A percentile compares a stretch with the other conserved stretches of the same genome.
Evolutionary conservation across 345 rosid species (phyloP).

Genomic region (Aquilaria sinensis): DNA sequence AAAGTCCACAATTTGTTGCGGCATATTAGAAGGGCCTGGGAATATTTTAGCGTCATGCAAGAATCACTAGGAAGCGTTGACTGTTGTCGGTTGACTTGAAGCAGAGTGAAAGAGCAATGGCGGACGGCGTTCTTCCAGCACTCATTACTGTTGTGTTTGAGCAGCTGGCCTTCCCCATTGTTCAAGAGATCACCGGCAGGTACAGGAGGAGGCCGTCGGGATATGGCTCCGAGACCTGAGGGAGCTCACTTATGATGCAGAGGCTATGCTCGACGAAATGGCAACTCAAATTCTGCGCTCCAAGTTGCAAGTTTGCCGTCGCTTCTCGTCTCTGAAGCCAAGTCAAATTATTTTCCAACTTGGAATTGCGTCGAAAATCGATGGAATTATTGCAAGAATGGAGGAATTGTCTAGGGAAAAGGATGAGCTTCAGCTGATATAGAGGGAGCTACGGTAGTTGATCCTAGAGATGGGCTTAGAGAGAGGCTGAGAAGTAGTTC

Average conservation of each 20-base stretch:
- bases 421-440: not conserved
- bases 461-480: not conserved
- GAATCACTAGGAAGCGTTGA: too few species aligned
- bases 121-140: too few species aligned
- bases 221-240: conserved; percentile 24
- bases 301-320: not conserved
- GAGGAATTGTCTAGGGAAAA: conserved; percentile 10
- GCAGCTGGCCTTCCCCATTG: too few species aligned
- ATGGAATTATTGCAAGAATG: conserved; percentile 13
- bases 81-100: too few species aligned
- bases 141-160: too few species aligned
- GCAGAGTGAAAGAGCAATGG: too few species aligned
- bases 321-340: not conserved
- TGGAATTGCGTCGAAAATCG: conserved; percentile 11
- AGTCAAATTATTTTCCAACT: conserved; percentile 3
- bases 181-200: too few species aligned
- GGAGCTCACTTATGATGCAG: conserved; percentile 25
- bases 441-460: not conserved
- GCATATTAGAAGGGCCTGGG: too few species aligned
- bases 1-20: too few species aligned
- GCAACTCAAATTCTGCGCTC: conserved; percentile 6
- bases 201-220: too few species aligned
- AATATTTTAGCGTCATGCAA: too few species aligned
- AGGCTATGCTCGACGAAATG: conserved; percentile 31
- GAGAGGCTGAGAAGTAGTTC: not conserved